Evolutionary conservation across 305 asterid genomes (phyloP), one percentile per base, ranked within the genome.

Genomic region (Plantago rigida): DNA sequence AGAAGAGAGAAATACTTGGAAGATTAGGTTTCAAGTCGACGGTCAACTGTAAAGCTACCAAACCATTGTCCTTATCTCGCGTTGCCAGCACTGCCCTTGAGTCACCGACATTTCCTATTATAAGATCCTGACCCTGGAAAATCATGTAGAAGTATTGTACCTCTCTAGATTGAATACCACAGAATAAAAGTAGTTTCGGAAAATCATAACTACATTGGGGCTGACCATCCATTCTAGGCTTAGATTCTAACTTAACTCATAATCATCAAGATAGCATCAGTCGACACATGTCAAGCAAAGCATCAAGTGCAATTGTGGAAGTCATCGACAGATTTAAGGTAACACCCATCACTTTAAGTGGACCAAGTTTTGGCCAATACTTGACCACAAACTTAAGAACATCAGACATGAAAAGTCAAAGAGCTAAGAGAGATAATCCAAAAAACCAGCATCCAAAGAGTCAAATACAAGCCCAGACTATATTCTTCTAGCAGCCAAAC

Each of bases 21-120:
- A 93, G 97, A 85, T 92, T 89, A 62, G 99, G 99, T 65, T 92
- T 92, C 81, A 89, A 77, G 81, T 92, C 99, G 17, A 89, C 89
- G 2, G 97, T 89, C 77, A 92, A 71, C 73, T 89, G 99, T 54
- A 81, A 77, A 62, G 97, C 89, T 68, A 51, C 74, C 82, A 92
- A 80, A 51, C 79, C 67, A 76, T 82, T 72, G 69, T 85, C 92
- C 62, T 71, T 75, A 58, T 82, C 89, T 57, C 89, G 78, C 10
- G 96, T 85, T 51, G 89, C 99, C 77, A 92, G 73, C 47, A 92
- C 85, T 15, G 99, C 99, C 75, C 99, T 79, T 0, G 99, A 92
- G 78, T 92, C 99, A 0, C 99, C 99, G 47, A 92, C 82, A 70
- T 92, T 92, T 59, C 97, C 97, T 57, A 89, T 79, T 70, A 93